These are phyloP conservation scores for Gymnopilus dilepis DNA, from an alignment of 768 basidiomycete species.

Conservation along the genomic window DNA sequence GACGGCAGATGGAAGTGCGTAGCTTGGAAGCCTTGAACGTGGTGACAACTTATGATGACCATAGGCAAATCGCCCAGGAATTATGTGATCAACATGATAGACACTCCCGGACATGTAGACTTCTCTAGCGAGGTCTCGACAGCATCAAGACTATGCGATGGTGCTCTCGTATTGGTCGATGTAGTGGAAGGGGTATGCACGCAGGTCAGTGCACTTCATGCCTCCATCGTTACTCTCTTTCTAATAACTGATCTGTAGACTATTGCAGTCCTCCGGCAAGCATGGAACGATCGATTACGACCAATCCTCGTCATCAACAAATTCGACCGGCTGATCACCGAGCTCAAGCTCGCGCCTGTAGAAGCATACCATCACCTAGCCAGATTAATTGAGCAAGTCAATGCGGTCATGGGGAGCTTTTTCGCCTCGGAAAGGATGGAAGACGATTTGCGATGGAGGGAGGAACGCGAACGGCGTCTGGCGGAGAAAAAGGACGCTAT, in stretches of 20 bases:
- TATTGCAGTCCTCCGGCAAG: constrained; percentile 92
- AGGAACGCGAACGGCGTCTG: constrained; percentile 86
- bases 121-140: constrained; percentile 98
- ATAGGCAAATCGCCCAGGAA: constrained; percentile 64
- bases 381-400: constrained; percentile 94
- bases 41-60: not conserved
- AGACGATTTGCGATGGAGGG: constrained; percentile 92
- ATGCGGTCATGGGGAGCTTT: constrained; percentile 96
- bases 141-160: constrained; percentile 92
- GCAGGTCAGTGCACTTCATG: constrained; percentile 59
- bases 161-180: constrained; percentile 93
- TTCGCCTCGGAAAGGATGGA: constrained; percentile 97
- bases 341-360: constrained; percentile 86
- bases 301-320: constrained; percentile 98
- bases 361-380: constrained; percentile 96
- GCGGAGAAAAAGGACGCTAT: constrained; percentile 73
- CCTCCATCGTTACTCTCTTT: not conserved
- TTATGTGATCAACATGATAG: constrained; percentile 94
- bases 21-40: not conserved
- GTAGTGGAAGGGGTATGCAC: constrained; percentile 98
- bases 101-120: constrained; percentile 98
- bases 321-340: constrained; percentile 91
- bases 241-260: constrained; percentile 56
- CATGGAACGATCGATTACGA: constrained; percentile 86
- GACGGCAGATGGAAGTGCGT: constrained; percentile 60